These are phyloP conservation scores for Hanseniaspora uvarum DNA, from an alignment of 1,139 yeast species.

Conservation along the genomic window DNA sequence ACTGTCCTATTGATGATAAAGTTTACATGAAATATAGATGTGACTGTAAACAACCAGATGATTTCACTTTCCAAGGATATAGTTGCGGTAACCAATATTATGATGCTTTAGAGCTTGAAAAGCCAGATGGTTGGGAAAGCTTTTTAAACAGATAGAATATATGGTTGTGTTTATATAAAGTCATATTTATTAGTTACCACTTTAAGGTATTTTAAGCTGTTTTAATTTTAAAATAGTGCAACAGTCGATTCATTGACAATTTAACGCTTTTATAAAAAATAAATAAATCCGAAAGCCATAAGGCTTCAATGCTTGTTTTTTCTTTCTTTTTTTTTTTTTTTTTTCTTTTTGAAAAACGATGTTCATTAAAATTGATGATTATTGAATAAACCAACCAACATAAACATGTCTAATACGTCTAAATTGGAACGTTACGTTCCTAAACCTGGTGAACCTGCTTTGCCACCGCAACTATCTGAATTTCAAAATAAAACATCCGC, in stretches of 20 bases:
- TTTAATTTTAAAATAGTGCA: too few relatives aligned
- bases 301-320: too few relatives aligned
- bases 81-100: constrained; percentile 51
- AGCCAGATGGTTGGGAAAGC: constrained; percentile 47
- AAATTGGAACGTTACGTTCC: constrained; percentile 48
- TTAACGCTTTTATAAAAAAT: too few relatives aligned
- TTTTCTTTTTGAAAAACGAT: not conserved
- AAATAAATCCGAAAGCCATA: too few relatives aligned
- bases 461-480: constrained; percentile 75
- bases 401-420: not conserved
- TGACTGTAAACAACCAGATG: constrained; percentile 54
- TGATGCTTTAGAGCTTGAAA: constrained; percentile 39
- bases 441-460: constrained; percentile 64
- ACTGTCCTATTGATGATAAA: constrained; percentile 52
- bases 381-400: not conserved
- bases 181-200: too few relatives aligned
- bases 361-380: not conserved
- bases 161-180: too few relatives aligned
- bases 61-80: constrained; percentile 56
- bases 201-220: too few relatives aligned
- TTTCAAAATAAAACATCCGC: constrained; percentile 58
- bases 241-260: too few relatives aligned
- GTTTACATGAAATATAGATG: constrained; percentile 46
- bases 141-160: too few relatives aligned
- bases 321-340: not conserved